These are phyloP conservation scores for Phytopythium helicoides DNA, from an alignment of 352 stramenopile species.

Conservation along the genomic window DNA sequence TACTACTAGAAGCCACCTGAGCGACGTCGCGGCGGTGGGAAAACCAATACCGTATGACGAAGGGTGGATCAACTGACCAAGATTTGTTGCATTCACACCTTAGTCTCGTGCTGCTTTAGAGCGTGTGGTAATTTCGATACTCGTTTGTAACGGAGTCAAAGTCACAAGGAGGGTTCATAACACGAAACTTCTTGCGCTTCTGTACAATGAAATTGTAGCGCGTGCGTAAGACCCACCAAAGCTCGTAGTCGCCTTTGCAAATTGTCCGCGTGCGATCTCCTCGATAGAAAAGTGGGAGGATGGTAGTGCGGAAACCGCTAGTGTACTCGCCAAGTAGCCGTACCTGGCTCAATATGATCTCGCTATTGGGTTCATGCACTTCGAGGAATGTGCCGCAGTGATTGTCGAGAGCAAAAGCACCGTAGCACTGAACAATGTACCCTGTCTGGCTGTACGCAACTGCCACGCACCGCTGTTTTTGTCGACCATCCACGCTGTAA, in stretches of 20 bases:
- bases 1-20: not conserved
- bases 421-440: conserved; percentile 75
- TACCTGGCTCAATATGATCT: conserved; percentile 74
- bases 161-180: conserved; percentile 64
- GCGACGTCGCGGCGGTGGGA: conserved; percentile 2
- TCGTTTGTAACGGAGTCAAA: conserved; percentile 79
- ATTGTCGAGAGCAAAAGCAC: conserved; percentile 62
- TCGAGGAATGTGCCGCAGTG: conserved; percentile 87
- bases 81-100: not conserved
- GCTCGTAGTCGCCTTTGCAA: conserved; percentile 73
- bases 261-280: conserved; percentile 62
- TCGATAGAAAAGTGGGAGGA: conserved; percentile 64
- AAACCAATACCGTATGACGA: conserved; percentile 27
- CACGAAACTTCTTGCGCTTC: conserved; percentile 71
- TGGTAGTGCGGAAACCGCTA: conserved; percentile 74
- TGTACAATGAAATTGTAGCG: conserved; percentile 81
- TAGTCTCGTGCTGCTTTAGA: no score
- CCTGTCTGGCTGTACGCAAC: conserved; percentile 81
- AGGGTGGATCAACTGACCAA: conserved; percentile 22
- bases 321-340: conserved; percentile 66
- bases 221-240: conserved; percentile 88
- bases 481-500: conserved; percentile 55
- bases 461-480: conserved; percentile 57
- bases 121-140: conserved; percentile 70
- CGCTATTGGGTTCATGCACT: conserved; percentile 60